These are phyloP conservation scores for Teunomyces lycoperdinae DNA, from an alignment of 805 yeast species.

Conservation along the genomic window DNA sequence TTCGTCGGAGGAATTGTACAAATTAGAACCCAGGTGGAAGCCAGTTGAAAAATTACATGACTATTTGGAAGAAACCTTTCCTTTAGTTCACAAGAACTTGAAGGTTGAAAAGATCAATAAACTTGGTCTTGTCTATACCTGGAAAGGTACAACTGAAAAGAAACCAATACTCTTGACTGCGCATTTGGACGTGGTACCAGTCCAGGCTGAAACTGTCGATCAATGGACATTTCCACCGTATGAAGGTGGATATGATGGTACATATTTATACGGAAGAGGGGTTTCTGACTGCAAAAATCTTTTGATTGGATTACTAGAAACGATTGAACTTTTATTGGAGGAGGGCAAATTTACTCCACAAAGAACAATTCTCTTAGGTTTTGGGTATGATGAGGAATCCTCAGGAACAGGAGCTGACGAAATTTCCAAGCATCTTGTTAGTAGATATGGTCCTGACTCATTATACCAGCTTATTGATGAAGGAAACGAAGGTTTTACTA, in stretches of 20 bases:
- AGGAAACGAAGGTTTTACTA: conserved; percentile 21
- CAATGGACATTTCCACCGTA: conserved; percentile 40
- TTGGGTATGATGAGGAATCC: conserved; percentile 53
- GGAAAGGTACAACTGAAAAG: conserved; percentile 32
- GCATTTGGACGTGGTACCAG: conserved; percentile 44
- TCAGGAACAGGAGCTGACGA: conserved; percentile 39
- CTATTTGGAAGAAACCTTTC: conserved; percentile 31
- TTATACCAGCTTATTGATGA: conserved; percentile 47
- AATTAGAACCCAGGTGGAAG: conserved; percentile 15
- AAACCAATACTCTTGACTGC: conserved; percentile 39
- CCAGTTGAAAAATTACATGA: conserved; percentile 24
- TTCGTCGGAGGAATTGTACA: conserved; percentile 22
- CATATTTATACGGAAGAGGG: conserved; percentile 34
- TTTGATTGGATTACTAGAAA: conserved; percentile 40
- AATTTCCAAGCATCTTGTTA: conserved; percentile 32
- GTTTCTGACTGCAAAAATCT: conserved; percentile 40
- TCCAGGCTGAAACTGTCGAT: conserved; percentile 34
- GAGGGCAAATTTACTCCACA: conserved; percentile 36
- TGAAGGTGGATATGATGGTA: conserved; percentile 33
- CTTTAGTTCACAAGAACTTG: conserved; percentile 30
- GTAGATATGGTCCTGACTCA: conserved; percentile 41
- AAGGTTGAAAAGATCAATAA: conserved; percentile 34
- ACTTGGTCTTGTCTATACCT: conserved; percentile 35
- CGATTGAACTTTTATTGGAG: conserved; percentile 30
- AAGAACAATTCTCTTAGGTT: conserved; percentile 44